These are phyloP conservation scores for Backusella luteola DNA, from an alignment of 192 early-diverging fungal species.

Conservation along the genomic window DNA sequence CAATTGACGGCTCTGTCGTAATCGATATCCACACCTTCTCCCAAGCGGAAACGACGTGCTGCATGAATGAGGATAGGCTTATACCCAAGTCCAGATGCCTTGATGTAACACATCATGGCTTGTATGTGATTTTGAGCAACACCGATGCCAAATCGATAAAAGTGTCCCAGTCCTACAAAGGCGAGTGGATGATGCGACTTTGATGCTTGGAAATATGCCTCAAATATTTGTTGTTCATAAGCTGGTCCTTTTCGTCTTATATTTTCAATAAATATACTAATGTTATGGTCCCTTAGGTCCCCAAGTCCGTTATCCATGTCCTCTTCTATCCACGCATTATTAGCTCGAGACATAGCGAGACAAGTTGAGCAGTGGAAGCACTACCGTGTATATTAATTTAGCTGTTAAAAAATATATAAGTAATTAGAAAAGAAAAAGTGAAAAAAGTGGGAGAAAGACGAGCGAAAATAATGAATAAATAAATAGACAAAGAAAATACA, in stretches of 20 bases:
- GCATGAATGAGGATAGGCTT: background rate
- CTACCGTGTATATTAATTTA: too few species aligned
- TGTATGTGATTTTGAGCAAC: background rate
- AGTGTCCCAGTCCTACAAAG: background rate
- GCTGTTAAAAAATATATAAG: too few species aligned
- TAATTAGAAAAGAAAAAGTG: too few species aligned
- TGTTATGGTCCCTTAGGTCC: background rate
- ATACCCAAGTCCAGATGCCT: background rate
- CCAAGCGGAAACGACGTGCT: background rate
- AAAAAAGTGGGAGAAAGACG: too few species aligned
- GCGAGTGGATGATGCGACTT: background rate
- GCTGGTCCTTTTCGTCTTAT: background rate
- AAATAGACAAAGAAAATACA: background rate
- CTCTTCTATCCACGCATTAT: background rate
- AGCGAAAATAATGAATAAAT: background rate
- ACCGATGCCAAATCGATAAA: background rate
- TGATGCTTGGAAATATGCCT: background rate
- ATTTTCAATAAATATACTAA: background rate
- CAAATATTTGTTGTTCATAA: background rate
- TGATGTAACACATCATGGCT: background rate
- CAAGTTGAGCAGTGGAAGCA: background rate
- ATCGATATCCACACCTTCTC: background rate
- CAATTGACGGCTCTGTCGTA: background rate
- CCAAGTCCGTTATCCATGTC: background rate
- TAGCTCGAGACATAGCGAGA: background rate